Base-by-base conservation (phyloP, 805 yeast genomes). In the Blastobotrys parvus region DNA sequence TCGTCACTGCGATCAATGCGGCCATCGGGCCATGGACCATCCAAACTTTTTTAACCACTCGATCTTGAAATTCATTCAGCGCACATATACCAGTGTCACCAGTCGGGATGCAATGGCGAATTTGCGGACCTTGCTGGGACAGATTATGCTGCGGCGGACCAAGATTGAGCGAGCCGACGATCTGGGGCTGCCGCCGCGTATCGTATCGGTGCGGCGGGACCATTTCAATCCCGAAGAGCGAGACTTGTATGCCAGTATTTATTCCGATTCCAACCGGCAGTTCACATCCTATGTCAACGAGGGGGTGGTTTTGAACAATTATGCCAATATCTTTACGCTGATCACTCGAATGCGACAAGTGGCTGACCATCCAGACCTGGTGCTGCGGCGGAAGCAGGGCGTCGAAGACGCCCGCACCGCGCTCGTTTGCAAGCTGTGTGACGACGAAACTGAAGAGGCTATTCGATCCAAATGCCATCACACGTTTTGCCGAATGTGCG, bases 391-490 rank as follows among this genome's bases (percentile, higher is more conserved):
- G 41, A 72, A 80, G 23, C 75, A 75, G 2, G 62, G 54, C 18
- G 51, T 61, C 18, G 59, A 64, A 55, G 50, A 62, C 47, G 52
- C 44, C 6, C 46, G 52, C 11, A 74, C 72, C 8, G 77, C 77
- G 1, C 75, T 88, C 8, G 81, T 92, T 34, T 92, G 99, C 59
- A 94, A 86, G 52, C 60, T 92, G 19, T 92, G 99, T 64, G 97
- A 89, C 52, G 99, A 92, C 58, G 97, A 89, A 62, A 97, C 97
- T 0, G 97, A 92, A 62, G 99, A 92, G 47, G 95, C 98, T 0
- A 88, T 92, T 38, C 89, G 84, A 61, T 82, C 95, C 2, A 85
- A 82, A 58, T 92, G 99, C 61, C 95, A 84, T 53, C 99, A 92
- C 59, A 76, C 75, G 48, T 92, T 92, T 59, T 92, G 99, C 60